Percentiles rank a stretch among this genome's conserved stretches.
phyloP scores from a whole-genome alignment of 1,284 basidiomycete genomes.

The Rhodotorula sp. region DNA sequence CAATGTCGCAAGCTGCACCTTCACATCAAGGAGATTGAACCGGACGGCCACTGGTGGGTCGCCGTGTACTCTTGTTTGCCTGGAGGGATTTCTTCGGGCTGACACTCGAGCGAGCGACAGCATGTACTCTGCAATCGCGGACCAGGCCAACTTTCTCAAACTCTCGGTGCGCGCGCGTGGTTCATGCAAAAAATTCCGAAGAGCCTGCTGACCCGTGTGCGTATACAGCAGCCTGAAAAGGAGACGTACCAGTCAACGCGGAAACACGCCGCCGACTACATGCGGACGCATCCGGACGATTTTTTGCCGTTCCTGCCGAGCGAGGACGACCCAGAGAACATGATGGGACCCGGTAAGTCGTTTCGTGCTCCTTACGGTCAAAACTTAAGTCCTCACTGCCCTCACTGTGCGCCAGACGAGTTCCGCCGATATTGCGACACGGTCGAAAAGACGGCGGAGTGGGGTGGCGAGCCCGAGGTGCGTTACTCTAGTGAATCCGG shows the following conservation, averaged over 20 bases:
- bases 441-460: constrained; percentile 78
- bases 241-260: constrained; percentile 57
- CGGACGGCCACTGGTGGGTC: constrained; percentile 43
- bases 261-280: constrained; percentile 72
- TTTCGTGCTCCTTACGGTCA: not conserved
- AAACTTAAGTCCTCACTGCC: too few species aligned
- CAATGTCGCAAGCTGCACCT: constrained; percentile 35
- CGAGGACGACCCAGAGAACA: constrained; percentile 71
- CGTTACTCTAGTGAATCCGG: constrained; percentile 36
- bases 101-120: constrained; percentile 11
- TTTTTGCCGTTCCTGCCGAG: constrained; percentile 88
- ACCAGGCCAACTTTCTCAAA: constrained; percentile 39
- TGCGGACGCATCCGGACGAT: constrained; percentile 78
- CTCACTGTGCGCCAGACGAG: constrained; percentile 49
- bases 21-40: constrained; percentile 40
- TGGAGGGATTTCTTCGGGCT: not conserved
- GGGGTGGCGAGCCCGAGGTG: constrained; percentile 95
- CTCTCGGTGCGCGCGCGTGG: constrained; percentile 16
- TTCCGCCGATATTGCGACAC: constrained; percentile 75
- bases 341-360: constrained; percentile 61
- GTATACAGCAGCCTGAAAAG: constrained; percentile 29
- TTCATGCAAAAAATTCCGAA: not conserved
- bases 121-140: constrained; percentile 43
- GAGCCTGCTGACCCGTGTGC: not conserved
- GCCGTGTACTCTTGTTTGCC: not conserved